Base-by-base conservation (phyloP, 345 rosid species). In the Tarenaya hassleriana region DNA sequence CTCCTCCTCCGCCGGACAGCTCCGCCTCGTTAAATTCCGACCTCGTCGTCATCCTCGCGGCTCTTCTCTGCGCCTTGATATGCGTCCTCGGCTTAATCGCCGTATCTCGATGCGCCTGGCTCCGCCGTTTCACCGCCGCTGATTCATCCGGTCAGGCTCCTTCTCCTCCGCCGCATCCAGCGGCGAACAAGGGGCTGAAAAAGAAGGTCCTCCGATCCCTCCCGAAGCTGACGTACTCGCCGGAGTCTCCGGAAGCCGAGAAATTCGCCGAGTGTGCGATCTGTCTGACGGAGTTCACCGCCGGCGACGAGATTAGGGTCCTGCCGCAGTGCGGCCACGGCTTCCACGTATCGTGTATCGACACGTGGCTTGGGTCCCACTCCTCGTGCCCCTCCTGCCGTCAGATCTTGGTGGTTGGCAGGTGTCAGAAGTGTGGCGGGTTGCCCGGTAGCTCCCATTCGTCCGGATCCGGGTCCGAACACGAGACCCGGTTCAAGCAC, bases 361-460 rank as follows among this genome's bases (percentile, higher is more conserved):
- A 92, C 76, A 78, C 77, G 52, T 92, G 98, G 99, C 78, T 92
- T 0, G 91, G 82, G 8, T 79, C 95, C 16, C 97, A 80, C 74
- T 92, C 97, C 7, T 83, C 98, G 1, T 92, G 98, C 62, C 98
- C 97, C 12, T 92, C 94, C 0, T 86, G 95, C 79, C 95, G 95
- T 43, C 88, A 80, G 67, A 73, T 83, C 16, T 56, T 83, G 47
- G 82, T 64, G 16, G 83, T 80, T 12, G 49, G 78, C 16, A 61
- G 91, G 54, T 80, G 91, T 60, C 82, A 78, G 14, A 80, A 82
- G 75, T 86, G 90, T n/a, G 90, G 90, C 0, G 89, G 89, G 0
- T 38, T 82, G 21, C 84, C 92, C 11, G 66, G 64, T 13, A 57
- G 74, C 15, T 60, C 67, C 1, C 52, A 64, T 5, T 66, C 77